phyloP scores from a whole-genome alignment of 352 stramenopile genomes.

The Pythium volutum region DNA sequence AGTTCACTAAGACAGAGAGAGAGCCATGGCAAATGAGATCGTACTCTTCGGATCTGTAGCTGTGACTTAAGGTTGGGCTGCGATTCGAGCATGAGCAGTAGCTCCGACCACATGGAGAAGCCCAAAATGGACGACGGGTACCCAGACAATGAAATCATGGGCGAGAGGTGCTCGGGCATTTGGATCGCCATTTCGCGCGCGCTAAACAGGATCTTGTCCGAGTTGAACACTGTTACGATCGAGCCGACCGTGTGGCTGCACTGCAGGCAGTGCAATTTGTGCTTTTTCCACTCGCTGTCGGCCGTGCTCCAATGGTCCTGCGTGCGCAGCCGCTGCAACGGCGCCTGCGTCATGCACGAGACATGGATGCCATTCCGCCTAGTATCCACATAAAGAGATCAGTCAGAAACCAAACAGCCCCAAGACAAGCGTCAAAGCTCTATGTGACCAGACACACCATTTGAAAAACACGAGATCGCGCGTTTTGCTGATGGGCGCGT shows the following conservation, averaged over 20 bases:
- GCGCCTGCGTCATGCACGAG: slow-evolving; percentile 59
- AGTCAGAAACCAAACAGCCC: too few species aligned
- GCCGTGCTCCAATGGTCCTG: slow-evolving; percentile 37
- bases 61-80: slow-evolving; percentile 64
- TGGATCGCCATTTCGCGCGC: slow-evolving; percentile 61
- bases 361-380: slow-evolving; percentile 73
- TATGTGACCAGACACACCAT: slow-evolving; percentile 53
- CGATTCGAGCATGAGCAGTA: slow-evolving; percentile 73
- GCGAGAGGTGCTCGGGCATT: slow-evolving; percentile 67
- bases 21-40: not conserved
- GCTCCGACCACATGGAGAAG: slow-evolving; percentile 76
- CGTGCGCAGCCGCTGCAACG: slow-evolving; percentile 52
- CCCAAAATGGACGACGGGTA: slow-evolving; percentile 71
- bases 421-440: too few species aligned
- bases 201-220: slow-evolving; percentile 73
- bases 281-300: slow-evolving; percentile 47
- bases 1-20: not conserved
- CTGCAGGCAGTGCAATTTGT: slow-evolving; percentile 65
- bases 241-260: slow-evolving; percentile 63
- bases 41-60: slow-evolving; percentile 54
- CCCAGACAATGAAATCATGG: slow-evolving; percentile 65
- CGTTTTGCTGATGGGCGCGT: slow-evolving; percentile 50
- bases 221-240: slow-evolving; percentile 55
- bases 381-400: not conserved
- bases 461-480: slow-evolving; percentile 77